Evolutionary conservation across 768 basidiomycete species (phyloP).

Genomic region (Russula brevipes): DNA sequence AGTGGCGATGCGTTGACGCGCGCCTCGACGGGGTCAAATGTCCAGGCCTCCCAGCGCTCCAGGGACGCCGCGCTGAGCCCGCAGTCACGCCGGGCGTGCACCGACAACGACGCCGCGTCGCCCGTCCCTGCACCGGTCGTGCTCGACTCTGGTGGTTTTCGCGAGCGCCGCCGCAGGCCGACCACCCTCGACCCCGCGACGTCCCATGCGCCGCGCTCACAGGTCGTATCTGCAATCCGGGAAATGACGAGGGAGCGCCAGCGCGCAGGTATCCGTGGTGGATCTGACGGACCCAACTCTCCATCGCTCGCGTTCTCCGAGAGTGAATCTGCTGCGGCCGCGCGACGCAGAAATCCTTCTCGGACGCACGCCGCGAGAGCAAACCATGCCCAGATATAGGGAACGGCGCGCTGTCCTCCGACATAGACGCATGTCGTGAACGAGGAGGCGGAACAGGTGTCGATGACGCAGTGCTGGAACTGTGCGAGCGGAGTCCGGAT

Average conservation of each 20-base stretch:
- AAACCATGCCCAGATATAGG: constrained; percentile 79
- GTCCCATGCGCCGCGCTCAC: constrained; percentile 80
- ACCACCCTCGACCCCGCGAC: constrained; percentile 48
- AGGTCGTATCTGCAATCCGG: constrained; percentile 50
- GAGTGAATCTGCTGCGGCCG: constrained; percentile 42
- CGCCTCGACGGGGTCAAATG: constrained; percentile 54
- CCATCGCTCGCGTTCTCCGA: constrained; percentile 37
- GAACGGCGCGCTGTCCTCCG: constrained; percentile 52
- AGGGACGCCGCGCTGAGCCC: constrained; percentile 61
- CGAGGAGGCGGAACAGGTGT: constrained; percentile 42
- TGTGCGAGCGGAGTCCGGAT: constrained; percentile 55
- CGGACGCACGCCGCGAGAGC: constrained; percentile 66
- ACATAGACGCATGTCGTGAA: constrained; percentile 43
- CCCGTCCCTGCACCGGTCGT: neutral
- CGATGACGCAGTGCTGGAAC: constrained; percentile 49
- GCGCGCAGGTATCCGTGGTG: constrained; percentile 31
- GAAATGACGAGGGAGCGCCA: constrained; percentile 58
- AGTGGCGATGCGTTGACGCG: constrained; percentile 49
- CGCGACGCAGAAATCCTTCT: constrained; percentile 55
- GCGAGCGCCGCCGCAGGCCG: constrained; percentile 65
- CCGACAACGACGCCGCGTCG: constrained; percentile 29
- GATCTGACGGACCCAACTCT: constrained; percentile 23
- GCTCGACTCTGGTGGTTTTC: constrained; percentile 29
- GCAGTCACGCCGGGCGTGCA: constrained; percentile 17
- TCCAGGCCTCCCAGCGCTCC: constrained; percentile 83